Percentiles rank a stretch among this genome's conserved stretches.
phyloP scores from a whole-genome alignment of 176 grass and related monocot genomes.

The Bolboschoenus planiculmis region DNA sequence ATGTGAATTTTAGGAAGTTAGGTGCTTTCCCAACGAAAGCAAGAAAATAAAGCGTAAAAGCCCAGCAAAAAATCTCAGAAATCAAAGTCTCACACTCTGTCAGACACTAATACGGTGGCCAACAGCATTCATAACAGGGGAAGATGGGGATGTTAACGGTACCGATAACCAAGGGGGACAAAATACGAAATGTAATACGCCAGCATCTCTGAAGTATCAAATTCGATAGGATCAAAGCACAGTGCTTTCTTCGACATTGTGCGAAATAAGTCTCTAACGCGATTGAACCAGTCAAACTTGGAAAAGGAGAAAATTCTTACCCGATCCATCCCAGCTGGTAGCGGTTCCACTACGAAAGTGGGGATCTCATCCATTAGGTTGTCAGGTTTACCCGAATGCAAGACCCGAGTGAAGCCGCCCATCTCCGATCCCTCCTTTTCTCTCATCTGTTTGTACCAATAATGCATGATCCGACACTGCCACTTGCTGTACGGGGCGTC shows the following conservation, averaged over 20 bases:
- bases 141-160: background rate
- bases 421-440: constrained; percentile 56
- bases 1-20: background rate
- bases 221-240: background rate
- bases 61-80: background rate
- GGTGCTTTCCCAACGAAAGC: background rate
- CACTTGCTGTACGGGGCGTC: constrained; percentile 91
- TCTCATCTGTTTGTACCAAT: constrained; percentile 86
- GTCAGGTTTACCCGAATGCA: constrained; percentile 81
- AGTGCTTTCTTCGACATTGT: background rate
- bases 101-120: background rate
- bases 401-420: constrained; percentile 92
- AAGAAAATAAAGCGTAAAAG: background rate
- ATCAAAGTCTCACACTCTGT: background rate
- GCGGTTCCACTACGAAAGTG: constrained; percentile 73
- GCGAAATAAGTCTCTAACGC: background rate
- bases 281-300: background rate
- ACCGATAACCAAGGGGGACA: background rate
- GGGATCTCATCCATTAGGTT: constrained; percentile 90
- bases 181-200: background rate
- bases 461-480: constrained; percentile 94
- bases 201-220: background rate
- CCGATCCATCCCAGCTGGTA: constrained; percentile 61
- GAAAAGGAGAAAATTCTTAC: constrained; percentile 29
- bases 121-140: background rate